These are phyloP conservation scores for Podochytrium sp. DNA, from an alignment of 192 early-diverging fungal species.

Conservation along the genomic window DNA sequence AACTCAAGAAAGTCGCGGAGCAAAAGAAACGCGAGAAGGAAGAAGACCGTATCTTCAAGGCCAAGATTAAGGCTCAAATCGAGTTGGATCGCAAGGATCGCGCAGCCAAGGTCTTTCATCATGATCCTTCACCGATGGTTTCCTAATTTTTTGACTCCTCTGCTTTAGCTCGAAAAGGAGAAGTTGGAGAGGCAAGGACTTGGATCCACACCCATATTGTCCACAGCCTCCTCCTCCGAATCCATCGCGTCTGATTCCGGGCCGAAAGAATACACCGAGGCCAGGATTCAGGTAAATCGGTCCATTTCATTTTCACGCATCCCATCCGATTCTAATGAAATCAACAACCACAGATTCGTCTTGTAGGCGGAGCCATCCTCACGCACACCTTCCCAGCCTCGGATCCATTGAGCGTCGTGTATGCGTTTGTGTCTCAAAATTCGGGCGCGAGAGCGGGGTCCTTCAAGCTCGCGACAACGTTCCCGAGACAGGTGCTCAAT, in stretches of 20 bases:
- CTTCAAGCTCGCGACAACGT: constrained; percentile 73
- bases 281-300: constrained; percentile 68
- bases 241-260: constrained; percentile 37
- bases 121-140: constrained; percentile 68
- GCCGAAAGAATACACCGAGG: constrained; percentile 73
- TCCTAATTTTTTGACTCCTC: not conserved
- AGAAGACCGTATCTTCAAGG: constrained; percentile 72
- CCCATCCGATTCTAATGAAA: no score
- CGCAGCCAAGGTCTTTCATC: constrained; percentile 56
- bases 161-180: constrained; percentile 32
- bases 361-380: constrained; percentile 54
- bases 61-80: constrained; percentile 77
- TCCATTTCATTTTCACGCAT: not conserved
- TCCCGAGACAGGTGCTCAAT: constrained; percentile 73
- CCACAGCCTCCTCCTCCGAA: constrained; percentile 39
- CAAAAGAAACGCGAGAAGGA: constrained; percentile 79
- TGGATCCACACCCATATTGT: constrained; percentile 19
- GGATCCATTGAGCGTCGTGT: constrained; percentile 63
- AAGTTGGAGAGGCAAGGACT: constrained; percentile 43
- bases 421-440: constrained; percentile 56
- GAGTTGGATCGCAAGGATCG: constrained; percentile 79
- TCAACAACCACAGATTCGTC: constrained; percentile 55
- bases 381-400: constrained; percentile 66
- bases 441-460: constrained; percentile 28
- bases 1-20: constrained; percentile 75